Evolutionary conservation across 2,329 filamentous ascomycete species (phyloP), one percentile per base, ranked within the genome.

Genomic region (Colletotrichum filicis): DNA sequence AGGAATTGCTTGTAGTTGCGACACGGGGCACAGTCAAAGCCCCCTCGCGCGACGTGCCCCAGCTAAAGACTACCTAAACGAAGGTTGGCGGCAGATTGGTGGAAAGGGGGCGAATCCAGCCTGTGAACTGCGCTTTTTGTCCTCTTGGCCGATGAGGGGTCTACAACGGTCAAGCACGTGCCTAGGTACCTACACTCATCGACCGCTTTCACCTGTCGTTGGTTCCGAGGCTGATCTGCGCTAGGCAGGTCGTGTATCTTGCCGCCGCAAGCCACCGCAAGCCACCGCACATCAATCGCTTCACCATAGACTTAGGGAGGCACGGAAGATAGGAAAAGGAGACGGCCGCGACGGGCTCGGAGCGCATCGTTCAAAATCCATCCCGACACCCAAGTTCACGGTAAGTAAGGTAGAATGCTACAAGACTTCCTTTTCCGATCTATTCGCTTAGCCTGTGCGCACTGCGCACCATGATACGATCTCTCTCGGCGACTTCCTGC

Each of bases 181-280:
- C 52, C 52, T 55, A 28, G 32, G 32, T 42, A 16, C 37, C 12
- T 42, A 37, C 55, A 58, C 46, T 64, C 16, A 49, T 49, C 9
- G 6, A 49, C 19, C 42, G 8, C 42, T n/a, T n/a, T 6, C 14
- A 16, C 14, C 14, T 42, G 14, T 42, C 37, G 24, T 49, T 32
- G 56, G 42, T 67, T 28, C 42, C 62, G 63, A 67, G n/a, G n/a
- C 67, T 61, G 63, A 71, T 71, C 68, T 71, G 68, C 63, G 42
- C 62, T 57, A 56, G 63, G 57, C 37, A 56, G 35, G 32, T 67
- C 32, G n/a, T 67, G 68, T 49, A 57, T 67, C 63, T 35, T 71
- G 62, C 63, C 49, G 46, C 46, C 68, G 46, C 57, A 67, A 71
- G 68, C 63, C 57, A 52, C 57, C 35, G 49, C 49, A 55, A 71